Evolutionary conservation across 352 stramenopile species (phyloP).

Genomic region (Phytophthora hibernalis): DNA sequence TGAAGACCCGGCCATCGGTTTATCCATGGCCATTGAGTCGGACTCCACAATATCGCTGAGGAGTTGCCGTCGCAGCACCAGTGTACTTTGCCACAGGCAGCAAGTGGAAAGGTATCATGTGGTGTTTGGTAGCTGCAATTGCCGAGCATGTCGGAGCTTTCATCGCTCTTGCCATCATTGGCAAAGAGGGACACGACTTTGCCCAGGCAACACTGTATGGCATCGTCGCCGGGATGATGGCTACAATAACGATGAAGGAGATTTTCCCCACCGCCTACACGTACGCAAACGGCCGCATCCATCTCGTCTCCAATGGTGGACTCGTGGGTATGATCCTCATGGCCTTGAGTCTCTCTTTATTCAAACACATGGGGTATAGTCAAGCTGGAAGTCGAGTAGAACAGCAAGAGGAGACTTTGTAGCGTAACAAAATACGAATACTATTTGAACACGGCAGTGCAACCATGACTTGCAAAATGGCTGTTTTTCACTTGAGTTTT

Average conservation of each 20-base stretch:
- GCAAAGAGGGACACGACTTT: constrained; percentile 46
- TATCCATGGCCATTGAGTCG: constrained; percentile 93
- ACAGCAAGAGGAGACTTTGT: neutral
- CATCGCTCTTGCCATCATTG: constrained; percentile 70
- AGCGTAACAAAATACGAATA: no score
- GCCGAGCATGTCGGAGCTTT: constrained; percentile 93
- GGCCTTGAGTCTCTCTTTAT: constrained; percentile 89
- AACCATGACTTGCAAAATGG: no score
- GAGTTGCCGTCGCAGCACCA: constrained; percentile 94
- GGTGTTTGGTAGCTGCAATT: constrained; percentile 86
- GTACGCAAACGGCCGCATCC: constrained; percentile 84
- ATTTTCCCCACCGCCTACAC: constrained; percentile 92
- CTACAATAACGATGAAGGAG: constrained; percentile 91
- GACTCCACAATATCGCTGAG: constrained; percentile 97
- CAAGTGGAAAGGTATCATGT: constrained; percentile 94
- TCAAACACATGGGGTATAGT: constrained; percentile 57
- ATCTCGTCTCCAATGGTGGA: constrained; percentile 83
- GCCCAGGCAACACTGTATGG: constrained; percentile 91
- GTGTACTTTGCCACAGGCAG: constrained; percentile 97
- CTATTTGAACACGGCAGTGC: no score
- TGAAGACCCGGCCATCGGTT: constrained; percentile 87
- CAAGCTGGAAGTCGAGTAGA: neutral
- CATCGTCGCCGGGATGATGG: constrained; percentile 95
- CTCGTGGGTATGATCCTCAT: constrained; percentile 92
- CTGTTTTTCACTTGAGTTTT: no score